Percentiles rank a stretch among this genome's conserved stretches.
Conservation (phyloP, 2,329 filamentous ascomycete genomes). For the Verticillium tricorpus region DNA sequence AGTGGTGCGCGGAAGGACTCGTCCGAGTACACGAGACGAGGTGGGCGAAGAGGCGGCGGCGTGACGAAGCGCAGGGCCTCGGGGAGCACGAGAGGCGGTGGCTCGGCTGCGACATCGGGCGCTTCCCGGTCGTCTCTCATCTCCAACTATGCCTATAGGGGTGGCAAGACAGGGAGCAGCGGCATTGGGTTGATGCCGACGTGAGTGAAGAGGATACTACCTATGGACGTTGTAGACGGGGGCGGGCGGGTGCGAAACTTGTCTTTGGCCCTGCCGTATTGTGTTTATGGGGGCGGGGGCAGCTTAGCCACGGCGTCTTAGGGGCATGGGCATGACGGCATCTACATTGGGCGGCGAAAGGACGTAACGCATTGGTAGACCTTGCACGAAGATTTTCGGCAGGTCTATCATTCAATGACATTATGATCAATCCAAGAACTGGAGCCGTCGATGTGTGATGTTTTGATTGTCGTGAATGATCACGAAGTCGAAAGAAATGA, state of each 20-base stretch:
- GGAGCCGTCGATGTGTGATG: not conserved
- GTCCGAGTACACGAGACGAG: conserved; percentile 2
- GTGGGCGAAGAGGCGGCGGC: conserved; percentile 7
- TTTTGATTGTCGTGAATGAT: not conserved
- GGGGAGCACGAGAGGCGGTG: conserved; percentile 6
- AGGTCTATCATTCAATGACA: not conserved
- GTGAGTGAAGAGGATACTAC: conserved; percentile 14
- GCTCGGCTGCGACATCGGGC: conserved; percentile 5
- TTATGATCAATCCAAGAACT: not conserved
- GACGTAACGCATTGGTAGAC: not conserved
- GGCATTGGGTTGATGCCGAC: conserved; percentile 34
- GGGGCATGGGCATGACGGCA: not conserved
- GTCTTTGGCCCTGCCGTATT: not conserved
- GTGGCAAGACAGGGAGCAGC: conserved; percentile 14
- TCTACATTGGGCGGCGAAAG: not conserved
- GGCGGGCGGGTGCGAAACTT: not conserved
- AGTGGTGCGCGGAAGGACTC: conserved; percentile 17
- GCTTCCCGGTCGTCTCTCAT: conserved; percentile 5
- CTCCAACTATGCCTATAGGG: conserved; percentile 19
- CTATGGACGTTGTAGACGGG: not conserved
- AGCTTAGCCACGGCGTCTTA: not conserved
- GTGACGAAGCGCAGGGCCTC: conserved; percentile 14
- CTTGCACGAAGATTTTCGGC: not conserved
- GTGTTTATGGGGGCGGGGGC: not conserved
- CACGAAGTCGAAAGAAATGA: not conserved